Base-by-base conservation (phyloP, 2,329 filamentous ascomycete species). In the Colletotrichum plurivorum region DNA sequence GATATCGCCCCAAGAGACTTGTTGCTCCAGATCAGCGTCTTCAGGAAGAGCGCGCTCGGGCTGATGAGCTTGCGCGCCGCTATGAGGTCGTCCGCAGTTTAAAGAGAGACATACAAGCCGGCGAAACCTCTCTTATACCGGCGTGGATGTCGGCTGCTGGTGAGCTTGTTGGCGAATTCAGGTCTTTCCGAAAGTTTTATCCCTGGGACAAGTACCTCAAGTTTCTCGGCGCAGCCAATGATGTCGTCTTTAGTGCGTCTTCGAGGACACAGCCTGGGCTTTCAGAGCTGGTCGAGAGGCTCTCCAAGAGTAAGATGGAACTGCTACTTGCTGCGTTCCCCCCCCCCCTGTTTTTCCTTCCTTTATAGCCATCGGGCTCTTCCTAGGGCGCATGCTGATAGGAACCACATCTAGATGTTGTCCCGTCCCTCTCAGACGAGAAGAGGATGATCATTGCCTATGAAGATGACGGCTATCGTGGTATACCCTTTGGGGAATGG, bases 401-500 rank as follows among this genome's bases (percentile, higher is more conserved):
- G 36, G 36, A 22, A 48, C 13, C 46, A 10, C 18, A 7, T 22
- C 7, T 20, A 81, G 79, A 78, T 45, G 73, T 81, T 45, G 78
- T 77, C 27, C 78, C 79, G n/a, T 56, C 68, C 12, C 57, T 69
- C 2, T 41, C 56, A 5, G 71, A 69, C 3, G 71, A 72, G 4
- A 65, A 59, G 41, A 51, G 65, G 15, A 72, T 75, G 18, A 76
- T 73, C 36, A 71, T 76, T 46, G 74, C 78, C 6, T 77, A 80
- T 53, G 80, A 83, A 20, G 83, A 84, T 60, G 71, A 72, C 49
- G 71, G 77, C 68, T 95, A 94, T 76, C 91, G 94, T 73, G 93
- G 92, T 8, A 93, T 98, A 54, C 84, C 90, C 0, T 97, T 98
- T 76, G 85, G 91, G 67, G 87, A 90, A 54, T 99, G 96, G 96